A percentile compares a stretch with the other conserved stretches of the same genome.
Conservation (phyloP, 2,329 filamentous ascomycete species). For the Pseudogymnoascus verrucosus region DNA sequence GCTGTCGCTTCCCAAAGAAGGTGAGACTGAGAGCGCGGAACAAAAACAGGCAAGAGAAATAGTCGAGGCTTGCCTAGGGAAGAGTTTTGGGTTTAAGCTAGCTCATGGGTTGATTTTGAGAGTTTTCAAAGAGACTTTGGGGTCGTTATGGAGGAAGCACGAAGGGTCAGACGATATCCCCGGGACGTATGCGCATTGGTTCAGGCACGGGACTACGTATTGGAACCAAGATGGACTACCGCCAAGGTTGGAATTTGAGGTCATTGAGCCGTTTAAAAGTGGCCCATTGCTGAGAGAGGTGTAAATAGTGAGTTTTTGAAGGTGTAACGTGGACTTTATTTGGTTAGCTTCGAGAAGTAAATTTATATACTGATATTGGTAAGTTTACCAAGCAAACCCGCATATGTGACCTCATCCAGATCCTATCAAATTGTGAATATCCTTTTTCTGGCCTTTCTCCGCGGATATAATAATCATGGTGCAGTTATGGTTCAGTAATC, state of each 20-base stretch:
- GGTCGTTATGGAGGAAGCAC: conserved; percentile 45
- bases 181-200: conserved; percentile 47
- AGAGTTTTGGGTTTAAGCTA: conserved; percentile 48
- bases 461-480: background rate
- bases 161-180: conserved; percentile 39
- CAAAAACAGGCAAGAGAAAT: conserved; percentile 42
- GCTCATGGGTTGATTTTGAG: conserved; percentile 46
- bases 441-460: background rate
- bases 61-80: conserved; percentile 41
- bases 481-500: background rate
- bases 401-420: background rate
- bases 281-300: conserved; percentile 28
- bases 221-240: conserved; percentile 39
- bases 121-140: conserved; percentile 42
- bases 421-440: background rate
- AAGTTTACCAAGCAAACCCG: background rate
- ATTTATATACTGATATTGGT: background rate
- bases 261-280: conserved; percentile 32
- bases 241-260: conserved; percentile 27
- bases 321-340: background rate
- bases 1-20: conserved; percentile 30
- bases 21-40: conserved; percentile 35
- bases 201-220: conserved; percentile 41
- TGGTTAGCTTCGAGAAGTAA: background rate
- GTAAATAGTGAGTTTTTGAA: conserved; percentile 8